A percentile compares a stretch with the other conserved stretches of the same genome.
Conservation (phyloP, 306 rosid species). For the Senna tora region DNA sequence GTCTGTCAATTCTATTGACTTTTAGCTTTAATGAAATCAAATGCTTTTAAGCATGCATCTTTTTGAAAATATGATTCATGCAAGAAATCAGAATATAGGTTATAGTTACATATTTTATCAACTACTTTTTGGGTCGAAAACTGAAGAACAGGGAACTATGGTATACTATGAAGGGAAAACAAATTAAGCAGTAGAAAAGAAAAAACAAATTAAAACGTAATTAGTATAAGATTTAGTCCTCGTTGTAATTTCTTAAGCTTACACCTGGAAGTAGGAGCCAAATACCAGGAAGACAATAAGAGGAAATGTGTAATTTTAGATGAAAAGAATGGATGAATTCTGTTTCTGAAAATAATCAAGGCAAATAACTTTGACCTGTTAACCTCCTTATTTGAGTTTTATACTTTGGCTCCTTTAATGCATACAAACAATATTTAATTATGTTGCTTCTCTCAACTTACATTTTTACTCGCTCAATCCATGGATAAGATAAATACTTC, state of each 20-base stretch:
- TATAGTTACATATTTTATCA: neutral
- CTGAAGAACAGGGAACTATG: neutral
- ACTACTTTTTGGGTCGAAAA: neutral
- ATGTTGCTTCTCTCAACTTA: neutral
- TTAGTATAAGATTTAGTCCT: neutral
- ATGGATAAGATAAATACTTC: too few species aligned
- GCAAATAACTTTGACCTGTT: neutral
- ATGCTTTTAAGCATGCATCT: constrained; percentile 25
- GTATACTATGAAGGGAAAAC: neutral
- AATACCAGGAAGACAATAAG: neutral
- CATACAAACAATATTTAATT: neutral
- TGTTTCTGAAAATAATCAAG: neutral
- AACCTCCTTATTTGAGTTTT: neutral
- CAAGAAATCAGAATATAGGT: constrained; percentile 9
- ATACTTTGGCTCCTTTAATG: neutral
- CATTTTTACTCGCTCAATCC: neutral
- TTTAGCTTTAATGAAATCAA: constrained; percentile 8
- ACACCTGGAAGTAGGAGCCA: neutral
- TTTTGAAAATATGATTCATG: neutral
- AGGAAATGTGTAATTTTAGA: neutral
- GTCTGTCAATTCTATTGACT: constrained; percentile 7
- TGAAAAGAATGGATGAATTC: neutral
- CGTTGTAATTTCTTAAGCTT: neutral
- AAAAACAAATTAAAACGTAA: neutral
- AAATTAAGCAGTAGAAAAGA: constrained; percentile 1